Conservation (phyloP, 225 moss, liverwort and hornwort genomes). For the Bryum argenteum region DNA sequence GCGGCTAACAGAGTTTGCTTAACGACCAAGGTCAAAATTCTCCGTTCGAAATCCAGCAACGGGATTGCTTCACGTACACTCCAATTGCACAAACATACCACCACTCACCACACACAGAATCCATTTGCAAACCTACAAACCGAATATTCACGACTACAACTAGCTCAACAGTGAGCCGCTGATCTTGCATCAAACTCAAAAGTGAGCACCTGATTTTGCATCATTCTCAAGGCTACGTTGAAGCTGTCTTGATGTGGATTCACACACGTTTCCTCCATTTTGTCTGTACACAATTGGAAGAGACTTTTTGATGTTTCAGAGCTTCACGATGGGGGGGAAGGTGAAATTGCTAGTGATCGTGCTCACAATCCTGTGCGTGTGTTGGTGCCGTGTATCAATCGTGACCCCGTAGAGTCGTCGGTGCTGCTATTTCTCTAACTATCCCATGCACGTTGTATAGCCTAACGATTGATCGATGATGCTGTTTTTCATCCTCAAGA, state of each 20-base stretch:
- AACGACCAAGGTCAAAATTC: not conserved
- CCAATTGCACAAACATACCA: not conserved
- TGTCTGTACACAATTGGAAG: too few relatives aligned
- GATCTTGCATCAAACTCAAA: not conserved
- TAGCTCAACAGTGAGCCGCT: too few relatives aligned
- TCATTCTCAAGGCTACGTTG: not conserved
- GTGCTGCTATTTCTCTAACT: not conserved
- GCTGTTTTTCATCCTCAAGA: slow-evolving; percentile 19
- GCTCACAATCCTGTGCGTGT: slow-evolving; percentile 45
- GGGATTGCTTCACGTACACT: not conserved
- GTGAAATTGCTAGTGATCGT: slow-evolving; percentile 39
- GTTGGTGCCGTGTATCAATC: slow-evolving; percentile 49
- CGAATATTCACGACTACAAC: too few relatives aligned
- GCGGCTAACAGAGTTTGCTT: not conserved
- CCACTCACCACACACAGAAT: not conserved
- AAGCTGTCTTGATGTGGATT: not conserved
- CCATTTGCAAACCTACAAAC: not conserved
- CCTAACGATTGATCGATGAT: slow-evolving; percentile 22
- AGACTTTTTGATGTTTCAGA: too few relatives aligned
- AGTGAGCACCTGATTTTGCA: not conserved
- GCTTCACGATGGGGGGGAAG: slow-evolving; percentile 31
- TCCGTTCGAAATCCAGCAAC: not conserved
- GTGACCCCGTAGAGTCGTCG: slow-evolving; percentile 26
- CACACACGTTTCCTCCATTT: slow-evolving; percentile 5
- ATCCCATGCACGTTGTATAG: not conserved